Conservation (phyloP, 2,329 filamentous ascomycete species). For the Penicillium sp. region DNA sequence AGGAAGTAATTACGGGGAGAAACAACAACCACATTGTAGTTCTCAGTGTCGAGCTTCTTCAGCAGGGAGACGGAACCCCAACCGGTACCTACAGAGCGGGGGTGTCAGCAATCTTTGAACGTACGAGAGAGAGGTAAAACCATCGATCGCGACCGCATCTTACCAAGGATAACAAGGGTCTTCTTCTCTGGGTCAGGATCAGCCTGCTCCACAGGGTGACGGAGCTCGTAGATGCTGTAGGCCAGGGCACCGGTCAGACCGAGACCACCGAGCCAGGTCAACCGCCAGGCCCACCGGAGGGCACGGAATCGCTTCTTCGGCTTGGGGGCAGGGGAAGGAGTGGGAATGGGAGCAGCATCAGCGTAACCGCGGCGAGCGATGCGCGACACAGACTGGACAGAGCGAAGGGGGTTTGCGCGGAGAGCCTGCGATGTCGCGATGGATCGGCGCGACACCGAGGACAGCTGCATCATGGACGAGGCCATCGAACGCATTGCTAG, state of each 20-base stretch:
- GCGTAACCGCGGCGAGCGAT: slow-evolving; percentile 52
- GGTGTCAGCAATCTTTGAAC: slow-evolving; percentile 15
- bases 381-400: slow-evolving; percentile 31
- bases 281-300: slow-evolving; percentile 79
- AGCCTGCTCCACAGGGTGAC: slow-evolving; percentile 77
- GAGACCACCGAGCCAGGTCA: slow-evolving; percentile 73
- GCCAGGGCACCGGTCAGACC: slow-evolving; percentile 69
- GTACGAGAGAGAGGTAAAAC: not conserved
- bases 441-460: slow-evolving; percentile 38
- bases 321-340: slow-evolving; percentile 35
- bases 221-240: slow-evolving; percentile 80
- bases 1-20: slow-evolving; percentile 99
- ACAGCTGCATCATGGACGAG: slow-evolving; percentile 34
- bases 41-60: slow-evolving; percentile 97
- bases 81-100: slow-evolving; percentile 70
- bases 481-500: slow-evolving; percentile 37
- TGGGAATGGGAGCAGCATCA: slow-evolving; percentile 42
- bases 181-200: slow-evolving; percentile 87
- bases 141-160: slow-evolving; percentile 19
- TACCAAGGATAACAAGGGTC: slow-evolving; percentile 93
- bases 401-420: slow-evolving; percentile 28
- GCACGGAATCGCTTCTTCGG: slow-evolving; percentile 64
- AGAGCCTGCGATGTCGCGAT: slow-evolving; percentile 31
- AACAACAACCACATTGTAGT: slow-evolving; percentile 98
- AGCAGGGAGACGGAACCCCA: slow-evolving; percentile 96